Conservation (phyloP, 441 rosid genomes). For the Erodium trifolium region DNA sequence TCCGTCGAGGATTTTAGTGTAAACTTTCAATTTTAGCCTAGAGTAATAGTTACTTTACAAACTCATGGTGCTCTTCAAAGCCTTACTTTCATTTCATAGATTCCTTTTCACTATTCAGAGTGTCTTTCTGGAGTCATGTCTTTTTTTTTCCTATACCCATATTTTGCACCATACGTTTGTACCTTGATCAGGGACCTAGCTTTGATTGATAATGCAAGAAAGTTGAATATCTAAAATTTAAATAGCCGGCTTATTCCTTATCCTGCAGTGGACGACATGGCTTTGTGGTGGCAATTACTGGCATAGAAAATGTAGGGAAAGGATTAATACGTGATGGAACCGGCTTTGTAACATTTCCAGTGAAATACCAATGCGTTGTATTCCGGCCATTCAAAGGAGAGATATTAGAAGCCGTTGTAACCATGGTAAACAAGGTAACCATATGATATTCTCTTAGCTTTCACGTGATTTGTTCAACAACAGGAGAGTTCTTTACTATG, state of each 20-base stretch:
- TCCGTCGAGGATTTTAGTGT: no score
- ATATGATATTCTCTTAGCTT: not conserved
- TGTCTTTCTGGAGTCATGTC: not conserved
- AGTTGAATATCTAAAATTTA: not conserved
- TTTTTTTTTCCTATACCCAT: not conserved
- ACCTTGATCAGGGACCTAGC: not conserved
- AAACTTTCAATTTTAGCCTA: no score
- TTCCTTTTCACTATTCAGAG: not conserved
- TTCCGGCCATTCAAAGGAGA: slow-evolving; percentile 92
- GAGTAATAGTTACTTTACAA: no score
- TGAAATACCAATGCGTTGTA: slow-evolving; percentile 79
- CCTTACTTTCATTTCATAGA: not conserved
- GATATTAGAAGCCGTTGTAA: slow-evolving; percentile 81
- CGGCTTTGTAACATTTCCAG: slow-evolving; percentile 71
- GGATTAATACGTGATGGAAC: slow-evolving; percentile 88
- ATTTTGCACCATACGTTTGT: not conserved
- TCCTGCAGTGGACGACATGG: slow-evolving; percentile 68
- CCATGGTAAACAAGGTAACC: slow-evolving; percentile 77
- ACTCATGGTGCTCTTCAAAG: not conserved
- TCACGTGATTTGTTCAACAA: not conserved
- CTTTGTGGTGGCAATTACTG: slow-evolving; percentile 84
- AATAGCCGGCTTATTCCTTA: no score
- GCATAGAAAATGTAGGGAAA: slow-evolving; percentile 71
- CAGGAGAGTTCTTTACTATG: not conserved
- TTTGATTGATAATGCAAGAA: not conserved